Evolutionary conservation across 2,329 filamentous ascomycete species (phyloP).

Genomic region (Paraconiothyrium brasiliense): DNA sequence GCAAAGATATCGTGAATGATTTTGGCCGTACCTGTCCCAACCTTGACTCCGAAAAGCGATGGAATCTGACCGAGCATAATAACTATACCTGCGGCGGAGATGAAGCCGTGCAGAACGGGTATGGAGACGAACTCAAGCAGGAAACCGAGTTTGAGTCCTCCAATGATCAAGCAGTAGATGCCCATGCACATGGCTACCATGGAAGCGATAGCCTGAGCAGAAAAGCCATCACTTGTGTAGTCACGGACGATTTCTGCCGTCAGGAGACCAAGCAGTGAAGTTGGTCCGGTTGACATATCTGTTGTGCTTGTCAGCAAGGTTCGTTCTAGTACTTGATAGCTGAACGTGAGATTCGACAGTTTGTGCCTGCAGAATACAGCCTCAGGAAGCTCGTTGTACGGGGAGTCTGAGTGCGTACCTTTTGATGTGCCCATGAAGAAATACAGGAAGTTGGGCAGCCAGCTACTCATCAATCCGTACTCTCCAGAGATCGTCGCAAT

Average conservation of each 20-base stretch:
- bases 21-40: conserved; percentile 62
- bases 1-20: conserved; percentile 69
- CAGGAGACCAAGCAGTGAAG: conserved; percentile 70
- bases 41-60: conserved; percentile 65
- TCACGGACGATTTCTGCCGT: conserved; percentile 68
- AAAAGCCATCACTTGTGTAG: conserved; percentile 60
- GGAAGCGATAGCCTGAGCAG: conserved; percentile 65
- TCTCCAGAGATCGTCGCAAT: conserved; percentile 86
- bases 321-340: neutral
- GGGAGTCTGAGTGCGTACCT: conserved; percentile 25
- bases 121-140: conserved; percentile 73
- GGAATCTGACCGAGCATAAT: conserved; percentile 73
- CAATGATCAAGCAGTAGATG: conserved; percentile 66
- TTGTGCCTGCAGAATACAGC: neutral
- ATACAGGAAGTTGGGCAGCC: conserved; percentile 93
- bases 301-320: conserved; percentile 45
- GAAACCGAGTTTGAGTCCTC: conserved; percentile 70
- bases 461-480: conserved; percentile 90
- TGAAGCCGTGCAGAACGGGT: conserved; percentile 71
- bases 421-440: conserved; percentile 86
- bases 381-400: neutral
- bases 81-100: conserved; percentile 71
- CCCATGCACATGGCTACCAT: conserved; percentile 72
- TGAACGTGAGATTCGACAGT: neutral
- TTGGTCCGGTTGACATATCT: conserved; percentile 74